phyloP scores from a whole-genome alignment of 345 rosid species.

The Psidium friedrichsthalianum region DNA sequence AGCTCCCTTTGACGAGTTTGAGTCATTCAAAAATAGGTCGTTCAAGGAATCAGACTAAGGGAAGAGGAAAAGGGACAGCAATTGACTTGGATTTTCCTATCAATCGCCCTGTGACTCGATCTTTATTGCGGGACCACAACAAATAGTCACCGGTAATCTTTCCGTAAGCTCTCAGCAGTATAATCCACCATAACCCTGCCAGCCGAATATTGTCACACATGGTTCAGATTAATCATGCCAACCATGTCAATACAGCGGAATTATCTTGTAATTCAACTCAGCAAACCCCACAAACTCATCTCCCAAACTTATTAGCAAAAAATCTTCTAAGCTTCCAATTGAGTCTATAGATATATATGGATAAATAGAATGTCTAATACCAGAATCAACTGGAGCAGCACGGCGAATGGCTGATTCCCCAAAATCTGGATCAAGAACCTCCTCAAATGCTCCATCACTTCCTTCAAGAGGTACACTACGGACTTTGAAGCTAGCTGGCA shows the following conservation, averaged over 20 bases:
- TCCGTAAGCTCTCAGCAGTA: conserved; percentile 85
- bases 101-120: too few species aligned
- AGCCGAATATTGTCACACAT: not conserved
- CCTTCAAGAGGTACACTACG: conserved; percentile 55
- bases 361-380: conserved; percentile 13
- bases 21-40: too few species aligned
- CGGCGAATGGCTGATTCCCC: conserved; percentile 98
- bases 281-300: not conserved
- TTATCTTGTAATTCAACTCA: not conserved
- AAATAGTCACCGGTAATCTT: conserved; percentile 73
- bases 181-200: conserved; percentile 94
- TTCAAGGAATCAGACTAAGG: too few species aligned
- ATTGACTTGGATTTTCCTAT: too few species aligned
- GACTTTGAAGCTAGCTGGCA: conserved; percentile 98
- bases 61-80: too few species aligned
- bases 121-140: too few species aligned
- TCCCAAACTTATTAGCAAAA: not conserved
- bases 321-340: not conserved
- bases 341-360: not conserved
- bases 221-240: not conserved
- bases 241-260: not conserved
- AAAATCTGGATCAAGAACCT: conserved; percentile 85
- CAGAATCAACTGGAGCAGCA: conserved; percentile 96
- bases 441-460: conserved; percentile 51
- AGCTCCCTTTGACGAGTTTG: too few species aligned